Base-by-base conservation (phyloP, 129 eudicot genomes). In the Centella asiatica region DNA sequence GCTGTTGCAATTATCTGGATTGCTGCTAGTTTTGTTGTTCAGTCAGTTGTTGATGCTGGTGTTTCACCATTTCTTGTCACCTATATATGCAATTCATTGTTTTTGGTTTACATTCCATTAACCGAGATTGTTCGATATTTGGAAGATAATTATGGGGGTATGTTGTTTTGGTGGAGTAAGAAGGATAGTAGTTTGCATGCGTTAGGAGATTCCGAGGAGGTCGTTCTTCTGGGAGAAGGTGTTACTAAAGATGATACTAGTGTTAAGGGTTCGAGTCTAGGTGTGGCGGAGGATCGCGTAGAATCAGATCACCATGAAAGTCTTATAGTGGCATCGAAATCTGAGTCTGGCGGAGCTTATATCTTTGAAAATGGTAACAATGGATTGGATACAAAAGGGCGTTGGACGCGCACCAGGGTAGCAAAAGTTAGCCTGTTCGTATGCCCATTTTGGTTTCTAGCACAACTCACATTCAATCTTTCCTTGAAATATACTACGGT, bases 1-100 rank as follows among this genome's bases (percentile, higher is more conserved):
- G 78, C 86, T 50, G 96, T 87, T 49, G 99, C 99, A 33, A 64
- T 81, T 20, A 92, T 92, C 18, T 92, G 99, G 96, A 87, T 92
- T 72, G 99, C 95, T 71, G 94, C 99, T 72, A 92, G 99, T 76
- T 87, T 87, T 65, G 99, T 92, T 42, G 99, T 92, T 56, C 99
- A 92, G 53, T 84, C 96, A 5, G 99, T 92, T 66, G 99, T 92
- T 58, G 99, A 84, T 59, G 95, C 65, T 20, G 99, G 96, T 9
- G 95, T 92, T 61, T 80, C 99, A 0, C 99, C 99, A 0, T 92
- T 92, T 79, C 86, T 87, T 23, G 69, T 92, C 32, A 92, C 99
- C 1, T 92, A 92, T 70, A 84, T 92, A 71, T 92, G 99, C 75
- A 92, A 87, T 73, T 82, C 99, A 3, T 80, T 92, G 76, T 92